These are phyloP conservation scores for Citrus trifoliata DNA, from an alignment of 345 rosid species.

Conservation along the genomic window DNA sequence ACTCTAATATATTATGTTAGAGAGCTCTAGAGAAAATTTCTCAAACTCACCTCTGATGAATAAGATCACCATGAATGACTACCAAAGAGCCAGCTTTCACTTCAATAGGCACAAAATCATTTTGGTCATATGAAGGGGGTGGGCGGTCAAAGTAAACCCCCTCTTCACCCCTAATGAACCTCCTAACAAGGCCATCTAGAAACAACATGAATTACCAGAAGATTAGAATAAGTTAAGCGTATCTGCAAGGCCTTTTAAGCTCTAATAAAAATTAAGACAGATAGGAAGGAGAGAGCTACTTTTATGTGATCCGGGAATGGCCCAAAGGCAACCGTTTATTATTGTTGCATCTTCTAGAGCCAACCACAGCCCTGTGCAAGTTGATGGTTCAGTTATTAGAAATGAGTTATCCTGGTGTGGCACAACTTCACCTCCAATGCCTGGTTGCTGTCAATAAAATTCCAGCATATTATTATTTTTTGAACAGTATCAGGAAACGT, in stretches of 20 bases:
- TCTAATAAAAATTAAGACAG: neutral
- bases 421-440: slow-evolving; percentile 94
- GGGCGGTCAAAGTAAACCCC: slow-evolving; percentile 79
- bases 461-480: neutral
- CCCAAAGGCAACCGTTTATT: slow-evolving; percentile 93
- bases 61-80: slow-evolving; percentile 83
- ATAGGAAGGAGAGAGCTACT: slow-evolving; percentile 29
- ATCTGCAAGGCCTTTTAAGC: neutral
- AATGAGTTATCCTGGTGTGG: slow-evolving; percentile 96
- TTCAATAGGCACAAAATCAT: slow-evolving; percentile 82
- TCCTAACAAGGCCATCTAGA: slow-evolving; percentile 87
- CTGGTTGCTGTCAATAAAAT: slow-evolving; percentile 72
- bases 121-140: slow-evolving; percentile 71
- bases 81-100: slow-evolving; percentile 92
- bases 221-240: neutral
- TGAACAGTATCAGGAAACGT: neutral
- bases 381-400: slow-evolving; percentile 78
- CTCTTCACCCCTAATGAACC: slow-evolving; percentile 71
- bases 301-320: slow-evolving; percentile 94
- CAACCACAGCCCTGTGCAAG: slow-evolving; percentile 93
- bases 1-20: neutral
- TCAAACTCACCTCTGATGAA: slow-evolving; percentile 77
- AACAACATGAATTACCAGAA: slow-evolving; percentile 9
- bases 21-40: neutral
- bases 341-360: slow-evolving; percentile 92